Base-by-base conservation (phyloP, 169 alveolate species). In the Fabrea salina region DNA sequence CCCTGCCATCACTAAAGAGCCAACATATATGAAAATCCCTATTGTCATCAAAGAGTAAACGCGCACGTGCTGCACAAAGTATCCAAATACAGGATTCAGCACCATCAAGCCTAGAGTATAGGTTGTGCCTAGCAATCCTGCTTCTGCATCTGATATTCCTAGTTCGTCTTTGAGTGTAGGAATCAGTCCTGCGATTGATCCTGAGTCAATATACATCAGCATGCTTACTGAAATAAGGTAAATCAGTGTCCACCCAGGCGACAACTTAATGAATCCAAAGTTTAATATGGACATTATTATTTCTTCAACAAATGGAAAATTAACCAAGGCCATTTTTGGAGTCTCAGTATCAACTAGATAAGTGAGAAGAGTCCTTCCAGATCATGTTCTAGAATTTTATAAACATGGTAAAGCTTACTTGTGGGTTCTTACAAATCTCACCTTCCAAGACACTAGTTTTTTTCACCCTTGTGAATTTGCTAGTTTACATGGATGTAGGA, bases 51-150 rank as follows among this genome's bases (percentile, higher is more conserved):
- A 35, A 3, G 33, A 72, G 8, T 27, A 22, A 3, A 79, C 53
- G 41, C 51, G 81, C 3, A 75, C 7, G n/a, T 39, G 44, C 25
- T 54, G 41, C 16, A 67, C 44, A 25, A 25, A 72, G 13, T 67
- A 40, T 19, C 79, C 82, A 43, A 75, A 75, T 16, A 75, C 13
- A 27, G 82, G 82, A 22, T 43, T 37, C 49, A 79, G 79, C 2
- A 75, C 79, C 22, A 75, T 72, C 37, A 53, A 75, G 13, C 82
- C 82, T 4, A 75, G 27, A 8, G 54, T 75, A 50, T 53, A 75
- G 61, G 54, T 25, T 67, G 82, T 44, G 13, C 82, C 82, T 27
- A 75, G 54, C 2, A 35, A 37, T 27, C 82, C 82, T 11, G 81
- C 82, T 75, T 75, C 57, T 22, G 54, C 25, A 39, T 43, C 41